Percentiles rank a stretch among this genome's conserved stretches.
Evolutionary conservation across 208 protist species (phyloP).

Genomic region (Wallacemonas sp.): DNA sequence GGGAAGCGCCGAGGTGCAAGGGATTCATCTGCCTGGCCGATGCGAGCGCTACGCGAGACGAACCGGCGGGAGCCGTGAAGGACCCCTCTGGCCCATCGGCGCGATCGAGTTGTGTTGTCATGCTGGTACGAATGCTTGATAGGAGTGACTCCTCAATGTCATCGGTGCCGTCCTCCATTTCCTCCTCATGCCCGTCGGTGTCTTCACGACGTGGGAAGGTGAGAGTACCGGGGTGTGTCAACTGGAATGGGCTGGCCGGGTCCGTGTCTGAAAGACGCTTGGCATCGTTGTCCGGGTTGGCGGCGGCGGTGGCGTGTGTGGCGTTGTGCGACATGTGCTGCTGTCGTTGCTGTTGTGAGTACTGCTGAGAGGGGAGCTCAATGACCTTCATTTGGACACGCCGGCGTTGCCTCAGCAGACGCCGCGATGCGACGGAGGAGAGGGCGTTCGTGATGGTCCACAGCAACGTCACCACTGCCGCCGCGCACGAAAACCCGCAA

Average conservation of each 20-base stretch:
- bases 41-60: neutral
- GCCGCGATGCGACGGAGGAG: neutral
- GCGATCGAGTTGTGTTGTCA: slow-evolving; percentile 1
- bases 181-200: neutral
- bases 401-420: neutral
- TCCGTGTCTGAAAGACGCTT: neutral
- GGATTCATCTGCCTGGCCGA: neutral
- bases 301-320: neutral
- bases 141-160: slow-evolving; percentile 18
- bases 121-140: slow-evolving; percentile 13
- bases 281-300: neutral
- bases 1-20: neutral
- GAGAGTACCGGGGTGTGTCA: neutral
- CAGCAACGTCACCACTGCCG: slow-evolving; percentile 7
- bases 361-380: neutral
- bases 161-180: neutral
- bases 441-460: slow-evolving; percentile 14
- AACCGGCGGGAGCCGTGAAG: neutral
- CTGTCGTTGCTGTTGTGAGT: slow-evolving; percentile 1
- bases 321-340: neutral
- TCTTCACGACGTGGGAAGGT: neutral
- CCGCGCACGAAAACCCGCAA: slow-evolving; percentile 21
- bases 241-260: neutral
- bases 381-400: slow-evolving; percentile 10
- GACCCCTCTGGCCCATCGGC: neutral